Evolutionary conservation across 176 grass and related monocot genomes (phyloP), one percentile per base, ranked within the genome.

Genomic region (Echinochloa phyllopogon): DNA sequence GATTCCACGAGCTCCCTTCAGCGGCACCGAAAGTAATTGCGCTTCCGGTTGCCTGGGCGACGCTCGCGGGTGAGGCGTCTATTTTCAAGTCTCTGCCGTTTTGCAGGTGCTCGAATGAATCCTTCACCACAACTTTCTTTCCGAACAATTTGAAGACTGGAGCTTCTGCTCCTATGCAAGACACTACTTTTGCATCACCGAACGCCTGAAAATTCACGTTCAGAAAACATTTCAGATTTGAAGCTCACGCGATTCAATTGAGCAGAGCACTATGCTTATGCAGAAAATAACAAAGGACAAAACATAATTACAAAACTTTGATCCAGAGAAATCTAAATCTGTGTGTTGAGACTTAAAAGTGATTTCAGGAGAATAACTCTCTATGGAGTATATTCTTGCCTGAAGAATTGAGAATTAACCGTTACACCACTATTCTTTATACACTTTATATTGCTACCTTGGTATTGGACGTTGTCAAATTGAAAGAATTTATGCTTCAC

Each of bases 131-230:
- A 27, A 98, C 87, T 53, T 79, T 90, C 83, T 89, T 94, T 14
- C 93, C 93, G 10, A 99, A 99, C 49, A 96, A 88, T 85, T 89
- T 96, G 2, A 99, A 53, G 47, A 52, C 81, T 24, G 86, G 64
- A 72, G 74, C 72, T 39, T 82, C 75, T 76, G 91, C 79, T 79
- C 80, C 83, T 41, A 40, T 23, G 40, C 73, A 87, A 29, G 78
- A 78, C 6, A 47, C 86, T 72, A 69, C 85, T 90, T 87, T 84
- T 64, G 23, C 58, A 45, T 73, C 41, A 52, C 55, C 69, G 25
- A 82, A 62, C 27, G 25, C 72, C 90, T 91, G 88, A 77, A 77
- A 88, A 84, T 74, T 74, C 6, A 56, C 17, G 49, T 62, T 69
- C 55, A 4, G 56, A 18, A 72, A 72, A 78, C 12, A 24, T 13